Conservation (phyloP, 2,329 filamentous ascomycete genomes). For the Epicoccum nigrum region DNA sequence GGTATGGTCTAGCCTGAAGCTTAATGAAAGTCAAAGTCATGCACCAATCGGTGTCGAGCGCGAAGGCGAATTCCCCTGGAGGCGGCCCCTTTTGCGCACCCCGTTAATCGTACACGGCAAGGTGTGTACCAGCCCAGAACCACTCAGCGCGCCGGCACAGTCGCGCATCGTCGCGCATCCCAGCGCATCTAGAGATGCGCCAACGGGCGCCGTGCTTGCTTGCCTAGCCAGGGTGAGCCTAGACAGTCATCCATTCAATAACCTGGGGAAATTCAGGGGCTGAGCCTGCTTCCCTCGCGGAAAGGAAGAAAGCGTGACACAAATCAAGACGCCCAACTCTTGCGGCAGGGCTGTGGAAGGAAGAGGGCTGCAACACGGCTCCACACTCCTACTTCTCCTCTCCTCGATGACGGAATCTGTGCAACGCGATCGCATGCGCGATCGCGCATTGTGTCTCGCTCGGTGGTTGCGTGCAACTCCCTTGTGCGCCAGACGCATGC, state of each 20-base stretch:
- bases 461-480: conserved; percentile 14
- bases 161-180: conserved; percentile 21
- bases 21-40: conserved; percentile 28
- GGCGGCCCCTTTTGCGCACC: conserved; percentile 29
- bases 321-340: conserved; percentile 6
- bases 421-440: conserved; percentile 1
- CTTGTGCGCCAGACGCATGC: conserved; percentile 14
- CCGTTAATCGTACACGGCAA: conserved; percentile 17
- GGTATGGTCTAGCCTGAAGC: conserved; percentile 26
- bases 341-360: conserved; percentile 10
- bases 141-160: conserved; percentile 17
- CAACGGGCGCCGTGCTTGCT: conserved; percentile 31
- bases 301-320: conserved; percentile 9
- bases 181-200: conserved; percentile 25
- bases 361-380: conserved; percentile 9
- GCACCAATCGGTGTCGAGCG: conserved; percentile 30
- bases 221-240: conserved; percentile 28
- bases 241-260: conserved; percentile 35
- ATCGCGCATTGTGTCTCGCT: conserved; percentile 11
- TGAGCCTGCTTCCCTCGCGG: conserved; percentile 19
- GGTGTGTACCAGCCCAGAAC: conserved; percentile 20
- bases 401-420: conserved; percentile 13
- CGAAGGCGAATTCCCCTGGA: conserved; percentile 6
- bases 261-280: conserved; percentile 48
- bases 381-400: background rate